Percentiles rank a stretch among this genome's conserved stretches.
Conservation (phyloP, 2,329 filamentous ascomycete genomes). For the Talaromyces sp. region DNA sequence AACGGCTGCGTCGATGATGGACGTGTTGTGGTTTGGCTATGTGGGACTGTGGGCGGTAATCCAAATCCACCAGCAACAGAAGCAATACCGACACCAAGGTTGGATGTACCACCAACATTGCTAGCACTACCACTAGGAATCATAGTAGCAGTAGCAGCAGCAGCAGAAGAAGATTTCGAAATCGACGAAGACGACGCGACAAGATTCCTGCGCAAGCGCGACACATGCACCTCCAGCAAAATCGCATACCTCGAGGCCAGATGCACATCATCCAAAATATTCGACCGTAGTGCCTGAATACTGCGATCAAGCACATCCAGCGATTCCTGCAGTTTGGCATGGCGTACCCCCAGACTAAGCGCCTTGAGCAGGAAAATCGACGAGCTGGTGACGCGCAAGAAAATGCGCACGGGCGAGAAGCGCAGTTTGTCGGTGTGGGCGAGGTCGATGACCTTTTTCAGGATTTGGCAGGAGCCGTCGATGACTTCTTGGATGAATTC, state of each 20-base stretch:
- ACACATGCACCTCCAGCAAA: constrained; percentile 42
- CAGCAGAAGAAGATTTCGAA: neutral
- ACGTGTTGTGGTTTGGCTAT: constrained; percentile 8
- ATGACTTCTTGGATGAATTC: constrained; percentile 54
- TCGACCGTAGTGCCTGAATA: constrained; percentile 45
- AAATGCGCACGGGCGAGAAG: constrained; percentile 50
- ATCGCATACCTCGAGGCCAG: constrained; percentile 48
- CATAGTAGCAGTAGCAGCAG: constrained; percentile 2
- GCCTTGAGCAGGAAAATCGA: constrained; percentile 52
- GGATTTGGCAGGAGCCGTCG: constrained; percentile 48
- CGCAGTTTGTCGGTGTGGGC: constrained; percentile 42
- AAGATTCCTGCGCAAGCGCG: constrained; percentile 35
- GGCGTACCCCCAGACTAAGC: constrained; percentile 45
- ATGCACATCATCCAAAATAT: constrained; percentile 49
- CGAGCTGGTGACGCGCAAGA: constrained; percentile 49
- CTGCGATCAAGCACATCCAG: constrained; percentile 45
- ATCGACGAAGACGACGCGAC: constrained; percentile 18
- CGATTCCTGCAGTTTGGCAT: constrained; percentile 45
- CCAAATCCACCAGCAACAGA: neutral
- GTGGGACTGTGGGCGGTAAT: neutral
- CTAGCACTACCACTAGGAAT: neutral
- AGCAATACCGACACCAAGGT: neutral
- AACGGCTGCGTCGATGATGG: constrained; percentile 11
- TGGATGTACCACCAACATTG: constrained; percentile 6
- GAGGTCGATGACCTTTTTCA: constrained; percentile 46